phyloP scores from a whole-genome alignment of 768 basidiomycete genomes.

The Lentinula raphanica region DNA sequence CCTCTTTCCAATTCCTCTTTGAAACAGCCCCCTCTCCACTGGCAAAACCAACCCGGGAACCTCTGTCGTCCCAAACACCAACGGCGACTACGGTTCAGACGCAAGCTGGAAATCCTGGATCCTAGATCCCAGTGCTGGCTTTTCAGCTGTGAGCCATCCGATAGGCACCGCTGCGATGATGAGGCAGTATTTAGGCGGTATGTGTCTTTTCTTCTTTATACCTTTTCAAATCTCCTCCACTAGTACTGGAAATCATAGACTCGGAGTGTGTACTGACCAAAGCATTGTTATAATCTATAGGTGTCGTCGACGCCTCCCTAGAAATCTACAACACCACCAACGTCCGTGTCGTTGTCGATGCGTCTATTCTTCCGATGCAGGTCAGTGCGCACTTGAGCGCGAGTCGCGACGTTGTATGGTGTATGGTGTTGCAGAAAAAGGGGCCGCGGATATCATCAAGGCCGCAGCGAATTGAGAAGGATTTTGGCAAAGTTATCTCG shows the following conservation, averaged over 20 bases:
- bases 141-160: conserved; percentile 37
- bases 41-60: conserved; percentile 41
- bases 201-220: conserved; percentile 7
- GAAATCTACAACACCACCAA: conserved; percentile 43
- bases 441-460: conserved; percentile 47
- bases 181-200: conserved; percentile 26
- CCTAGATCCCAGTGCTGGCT: conserved; percentile 21
- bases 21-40: conserved; percentile 30
- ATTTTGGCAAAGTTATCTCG: too few relatives aligned
- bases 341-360: conserved; percentile 50
- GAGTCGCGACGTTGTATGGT: too few relatives aligned
- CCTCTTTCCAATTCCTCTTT: too few relatives aligned
- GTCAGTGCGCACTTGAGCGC: conserved; percentile 42
- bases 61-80: conserved; percentile 34
- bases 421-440: conserved; percentile 54
- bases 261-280: background rate
- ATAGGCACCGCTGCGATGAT: conserved; percentile 22
- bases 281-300: conserved; percentile 20
- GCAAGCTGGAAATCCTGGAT: conserved; percentile 45
- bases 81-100: conserved; percentile 19
- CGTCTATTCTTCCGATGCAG: conserved; percentile 44
- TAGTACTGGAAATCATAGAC: too few relatives aligned
- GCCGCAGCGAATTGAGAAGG: conserved; percentile 15
- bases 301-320: conserved; percentile 43
- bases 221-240: too few relatives aligned